These are phyloP conservation scores for Cordyceps farinosa DNA, from an alignment of 2,329 filamentous ascomycete genomes.

Conservation along the genomic window DNA sequence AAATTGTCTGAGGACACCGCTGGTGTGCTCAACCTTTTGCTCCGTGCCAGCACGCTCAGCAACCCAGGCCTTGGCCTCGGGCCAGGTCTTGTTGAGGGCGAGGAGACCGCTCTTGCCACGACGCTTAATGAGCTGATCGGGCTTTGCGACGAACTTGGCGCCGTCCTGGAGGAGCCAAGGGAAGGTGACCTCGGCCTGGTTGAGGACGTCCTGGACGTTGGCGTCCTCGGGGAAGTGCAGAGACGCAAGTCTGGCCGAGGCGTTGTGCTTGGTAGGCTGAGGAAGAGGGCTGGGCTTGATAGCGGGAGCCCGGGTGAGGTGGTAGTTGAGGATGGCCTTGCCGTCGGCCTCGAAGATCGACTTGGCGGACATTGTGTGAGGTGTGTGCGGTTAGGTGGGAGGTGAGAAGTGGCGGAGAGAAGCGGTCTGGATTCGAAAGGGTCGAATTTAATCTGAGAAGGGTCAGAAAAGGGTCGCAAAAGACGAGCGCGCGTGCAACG, in stretches of 20 bases:
- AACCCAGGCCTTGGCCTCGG: slow-evolving; percentile 91
- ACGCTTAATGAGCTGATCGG: slow-evolving; percentile 99
- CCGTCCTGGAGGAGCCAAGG: slow-evolving; percentile 85
- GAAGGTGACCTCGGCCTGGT: slow-evolving; percentile 95
- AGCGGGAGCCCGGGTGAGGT: slow-evolving; percentile 93
- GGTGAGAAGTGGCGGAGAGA: slow-evolving; percentile 21
- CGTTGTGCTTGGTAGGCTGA: slow-evolving; percentile 79
- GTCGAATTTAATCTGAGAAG: slow-evolving; percentile 1
- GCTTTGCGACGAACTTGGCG: slow-evolving; percentile 96
- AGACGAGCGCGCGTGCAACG: background rate
- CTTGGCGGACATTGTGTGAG: slow-evolving; percentile 61
- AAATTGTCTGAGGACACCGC: slow-evolving; percentile 88
- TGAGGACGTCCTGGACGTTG: slow-evolving; percentile 76
- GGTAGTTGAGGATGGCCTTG: slow-evolving; percentile 99
- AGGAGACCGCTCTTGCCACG: slow-evolving; percentile 98
- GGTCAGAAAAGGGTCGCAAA: slow-evolving; percentile 14
- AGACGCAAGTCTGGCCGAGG: slow-evolving; percentile 83
- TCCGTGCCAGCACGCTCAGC: slow-evolving; percentile 86
- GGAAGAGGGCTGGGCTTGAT: slow-evolving; percentile 98
- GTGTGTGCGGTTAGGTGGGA: slow-evolving; percentile 25
- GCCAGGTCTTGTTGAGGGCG: slow-evolving; percentile 94
- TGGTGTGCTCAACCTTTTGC: slow-evolving; percentile 88
- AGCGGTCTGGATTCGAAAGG: background rate
- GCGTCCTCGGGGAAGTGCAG: slow-evolving; percentile 90
- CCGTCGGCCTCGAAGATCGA: slow-evolving; percentile 98